Percentiles rank a stretch among this genome's conserved stretches.
Evolutionary conservation across 2,329 filamentous ascomycete species (phyloP).

Genomic region (Lojkania enalia): DNA sequence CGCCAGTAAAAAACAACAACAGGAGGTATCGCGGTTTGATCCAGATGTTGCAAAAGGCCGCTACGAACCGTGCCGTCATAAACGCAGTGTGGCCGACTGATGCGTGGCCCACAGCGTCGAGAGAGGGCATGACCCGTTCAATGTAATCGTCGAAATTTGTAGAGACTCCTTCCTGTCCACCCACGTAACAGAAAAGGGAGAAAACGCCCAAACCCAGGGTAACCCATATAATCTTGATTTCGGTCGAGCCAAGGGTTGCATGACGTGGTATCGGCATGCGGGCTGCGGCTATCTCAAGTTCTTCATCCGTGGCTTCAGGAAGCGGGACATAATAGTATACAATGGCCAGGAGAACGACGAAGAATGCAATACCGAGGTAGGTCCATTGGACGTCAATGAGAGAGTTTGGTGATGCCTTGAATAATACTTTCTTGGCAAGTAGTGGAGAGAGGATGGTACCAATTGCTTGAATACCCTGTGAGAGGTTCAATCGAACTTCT

Average conservation of each 20-base stretch:
- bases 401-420: conserved; percentile 54
- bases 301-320: conserved; percentile 64
- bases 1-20: conserved; percentile 56
- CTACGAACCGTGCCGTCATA: conserved; percentile 60
- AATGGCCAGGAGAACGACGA: conserved; percentile 61
- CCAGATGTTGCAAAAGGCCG: conserved; percentile 57
- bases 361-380: conserved; percentile 65
- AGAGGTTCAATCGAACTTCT: conserved; percentile 63
- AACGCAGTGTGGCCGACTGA: conserved; percentile 62
- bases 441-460: conserved; percentile 63
- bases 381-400: conserved; percentile 67
- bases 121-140: conserved; percentile 40
- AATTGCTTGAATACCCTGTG: conserved; percentile 64
- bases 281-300: conserved; percentile 60
- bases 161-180: conserved; percentile 61
- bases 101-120: conserved; percentile 48
- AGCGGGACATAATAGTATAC: conserved; percentile 65
- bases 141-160: conserved; percentile 54
- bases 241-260: conserved; percentile 49
- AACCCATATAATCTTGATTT: conserved; percentile 58
- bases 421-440: conserved; percentile 62
- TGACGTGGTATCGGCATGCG: conserved; percentile 40
- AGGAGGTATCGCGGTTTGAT: conserved; percentile 63
- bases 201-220: conserved; percentile 59
- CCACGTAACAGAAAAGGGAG: conserved; percentile 63